Percentiles rank a stretch among this genome's conserved stretches.
These are phyloP conservation scores for Aspergillus sp. DNA, from an alignment of 2,329 filamentous ascomycete species.

Conservation along the genomic window DNA sequence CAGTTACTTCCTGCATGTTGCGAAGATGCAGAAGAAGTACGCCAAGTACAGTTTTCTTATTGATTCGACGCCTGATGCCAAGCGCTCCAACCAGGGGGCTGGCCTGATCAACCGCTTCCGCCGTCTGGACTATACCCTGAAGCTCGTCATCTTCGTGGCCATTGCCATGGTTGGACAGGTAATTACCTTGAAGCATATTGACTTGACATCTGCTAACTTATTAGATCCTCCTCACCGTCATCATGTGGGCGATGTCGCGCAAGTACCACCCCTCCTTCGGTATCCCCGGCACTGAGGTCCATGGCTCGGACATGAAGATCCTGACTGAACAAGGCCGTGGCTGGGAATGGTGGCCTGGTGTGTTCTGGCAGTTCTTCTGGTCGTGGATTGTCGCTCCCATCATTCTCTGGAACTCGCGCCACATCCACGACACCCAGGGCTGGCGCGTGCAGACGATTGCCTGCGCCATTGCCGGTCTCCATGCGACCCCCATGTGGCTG, in stretches of 20 bases:
- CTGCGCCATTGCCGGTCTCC: slow-evolving; percentile 54
- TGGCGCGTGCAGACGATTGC: slow-evolving; percentile 65
- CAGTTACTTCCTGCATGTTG: slow-evolving; percentile 60
- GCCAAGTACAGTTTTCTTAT: slow-evolving; percentile 20
- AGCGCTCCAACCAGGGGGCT: not conserved
- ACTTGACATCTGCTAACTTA: too few relatives aligned
- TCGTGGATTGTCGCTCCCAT: slow-evolving; percentile 22
- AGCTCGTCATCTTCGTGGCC: slow-evolving; percentile 44
- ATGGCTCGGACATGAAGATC: slow-evolving; percentile 45
- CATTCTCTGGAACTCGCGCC: slow-evolving; percentile 60
- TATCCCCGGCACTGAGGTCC: slow-evolving; percentile 54
- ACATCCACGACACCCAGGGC: slow-evolving; percentile 64
- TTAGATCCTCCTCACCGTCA: slow-evolving; percentile 58
- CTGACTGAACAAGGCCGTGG: slow-evolving; percentile 48
- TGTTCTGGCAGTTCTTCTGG: slow-evolving; percentile 34
- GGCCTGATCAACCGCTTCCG: slow-evolving; percentile 25
- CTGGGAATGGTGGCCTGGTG: slow-evolving; percentile 59
- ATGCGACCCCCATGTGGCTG: slow-evolving; percentile 68
- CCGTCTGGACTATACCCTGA: slow-evolving; percentile 26
- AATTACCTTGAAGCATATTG: too few relatives aligned
- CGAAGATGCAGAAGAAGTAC: slow-evolving; percentile 54
- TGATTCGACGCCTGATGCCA: slow-evolving; percentile 6
- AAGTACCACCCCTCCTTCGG: slow-evolving; percentile 60
- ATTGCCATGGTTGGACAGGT: slow-evolving; percentile 60
- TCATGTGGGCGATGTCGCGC: slow-evolving; percentile 63